Conservation (phyloP, 2,329 filamentous ascomycete genomes). For the Ophiocordyceps sinensis region DNA sequence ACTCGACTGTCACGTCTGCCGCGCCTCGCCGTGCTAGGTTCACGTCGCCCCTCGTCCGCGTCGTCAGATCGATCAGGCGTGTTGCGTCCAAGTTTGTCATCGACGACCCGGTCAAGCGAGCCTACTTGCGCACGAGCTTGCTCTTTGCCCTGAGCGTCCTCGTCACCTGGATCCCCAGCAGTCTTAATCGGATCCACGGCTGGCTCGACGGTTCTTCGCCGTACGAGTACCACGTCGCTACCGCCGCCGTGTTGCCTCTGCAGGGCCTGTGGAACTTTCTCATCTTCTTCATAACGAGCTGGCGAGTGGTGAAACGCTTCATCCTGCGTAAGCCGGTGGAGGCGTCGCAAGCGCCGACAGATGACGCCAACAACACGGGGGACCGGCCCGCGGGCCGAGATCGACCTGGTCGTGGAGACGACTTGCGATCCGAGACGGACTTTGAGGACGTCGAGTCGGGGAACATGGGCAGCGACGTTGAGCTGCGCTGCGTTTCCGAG, state of each 20-base stretch:
- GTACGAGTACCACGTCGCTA: slow-evolving; percentile 54
- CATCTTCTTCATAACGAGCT: slow-evolving; percentile 59
- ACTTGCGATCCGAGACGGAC: slow-evolving; percentile 5
- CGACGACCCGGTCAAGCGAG: slow-evolving; percentile 42
- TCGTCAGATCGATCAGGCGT: slow-evolving; percentile 12
- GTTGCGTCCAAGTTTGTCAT: slow-evolving; percentile 20
- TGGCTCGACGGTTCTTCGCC: slow-evolving; percentile 37
- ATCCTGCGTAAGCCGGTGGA: slow-evolving; percentile 1
- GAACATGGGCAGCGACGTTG: slow-evolving; percentile 16
- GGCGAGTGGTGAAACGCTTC: slow-evolving; percentile 13
- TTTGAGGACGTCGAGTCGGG: slow-evolving; percentile 16
- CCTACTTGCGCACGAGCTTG: slow-evolving; percentile 45
- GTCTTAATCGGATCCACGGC: slow-evolving; percentile 59
- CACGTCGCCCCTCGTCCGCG: slow-evolving; percentile 4
- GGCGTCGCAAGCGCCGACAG: background rate
- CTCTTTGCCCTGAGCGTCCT: slow-evolving; percentile 46
- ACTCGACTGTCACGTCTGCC: slow-evolving; percentile 17
- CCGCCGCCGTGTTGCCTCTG: slow-evolving; percentile 57
- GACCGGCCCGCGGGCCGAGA: slow-evolving; percentile 3
- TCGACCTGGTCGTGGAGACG: background rate
- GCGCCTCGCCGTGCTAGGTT: slow-evolving; percentile 1
- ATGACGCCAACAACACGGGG: slow-evolving; percentile 1
- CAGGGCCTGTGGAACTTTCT: slow-evolving; percentile 72
- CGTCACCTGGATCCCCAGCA: slow-evolving; percentile 51
- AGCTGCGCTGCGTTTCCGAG: slow-evolving; percentile 15